These are phyloP conservation scores for Mycena sanguinolenta DNA, from an alignment of 768 basidiomycete genomes.

Conservation along the genomic window DNA sequence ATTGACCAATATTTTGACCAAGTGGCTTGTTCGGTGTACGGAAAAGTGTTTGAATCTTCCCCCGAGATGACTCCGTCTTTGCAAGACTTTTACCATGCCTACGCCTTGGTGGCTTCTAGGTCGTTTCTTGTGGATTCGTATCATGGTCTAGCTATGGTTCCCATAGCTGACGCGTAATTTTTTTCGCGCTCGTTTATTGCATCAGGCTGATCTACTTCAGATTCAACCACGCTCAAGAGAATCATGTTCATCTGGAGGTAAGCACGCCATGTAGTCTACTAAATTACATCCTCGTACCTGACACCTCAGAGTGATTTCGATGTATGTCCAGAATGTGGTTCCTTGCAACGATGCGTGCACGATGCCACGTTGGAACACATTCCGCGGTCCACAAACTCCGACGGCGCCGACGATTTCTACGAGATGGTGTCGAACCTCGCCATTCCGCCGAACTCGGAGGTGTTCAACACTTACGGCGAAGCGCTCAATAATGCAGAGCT, in stretches of 20 bases:
- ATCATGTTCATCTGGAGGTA: slow-evolving; percentile 84
- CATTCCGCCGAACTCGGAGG: slow-evolving; percentile 65
- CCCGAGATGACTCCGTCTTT: slow-evolving; percentile 41
- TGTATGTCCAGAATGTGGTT: slow-evolving; percentile 82
- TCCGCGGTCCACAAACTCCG: slow-evolving; percentile 22
- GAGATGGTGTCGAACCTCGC: slow-evolving; percentile 77
- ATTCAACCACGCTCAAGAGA: slow-evolving; percentile 79
- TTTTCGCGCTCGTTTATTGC: slow-evolving; percentile 5
- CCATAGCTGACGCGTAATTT: slow-evolving; percentile 85
- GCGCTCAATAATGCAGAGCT: slow-evolving; percentile 74
- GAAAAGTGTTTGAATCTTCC: slow-evolving; percentile 21
- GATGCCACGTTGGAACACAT: slow-evolving; percentile 54
- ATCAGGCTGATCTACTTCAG: slow-evolving; percentile 50
- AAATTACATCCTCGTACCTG: slow-evolving; percentile 19
- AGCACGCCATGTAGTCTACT: slow-evolving; percentile 29
- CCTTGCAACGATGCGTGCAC: slow-evolving; percentile 76
- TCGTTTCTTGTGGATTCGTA: slow-evolving; percentile 88
- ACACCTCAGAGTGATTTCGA: slow-evolving; percentile 72
- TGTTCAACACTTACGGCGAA: slow-evolving; percentile 87
- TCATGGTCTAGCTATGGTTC: slow-evolving; percentile 86
- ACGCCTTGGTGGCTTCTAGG: slow-evolving; percentile 80
- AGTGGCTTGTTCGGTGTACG: slow-evolving; percentile 41
- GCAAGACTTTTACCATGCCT: slow-evolving; percentile 65
- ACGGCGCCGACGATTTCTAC: slow-evolving; percentile 55
- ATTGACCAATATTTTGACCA: slow-evolving; percentile 53